Percentiles rank a stretch among this genome's conserved stretches.
Conservation (phyloP, 2,329 filamentous ascomycete species). For the Penicillium expansum region DNA sequence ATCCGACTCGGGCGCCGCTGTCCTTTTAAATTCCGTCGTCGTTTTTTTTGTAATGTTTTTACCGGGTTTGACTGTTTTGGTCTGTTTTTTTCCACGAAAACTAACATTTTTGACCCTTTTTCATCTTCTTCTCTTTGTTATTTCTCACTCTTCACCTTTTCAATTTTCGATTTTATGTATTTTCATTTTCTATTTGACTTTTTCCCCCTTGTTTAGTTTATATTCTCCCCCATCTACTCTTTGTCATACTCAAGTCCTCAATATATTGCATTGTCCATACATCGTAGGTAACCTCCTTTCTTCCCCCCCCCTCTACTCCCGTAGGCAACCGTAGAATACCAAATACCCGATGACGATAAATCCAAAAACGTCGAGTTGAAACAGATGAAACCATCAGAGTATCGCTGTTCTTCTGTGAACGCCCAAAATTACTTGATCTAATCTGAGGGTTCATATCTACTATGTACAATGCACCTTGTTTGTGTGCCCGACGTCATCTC, state of each 20-base stretch:
- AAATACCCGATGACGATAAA: conserved; percentile 36
- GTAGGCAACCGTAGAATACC: conserved; percentile 11
- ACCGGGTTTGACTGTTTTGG: not conserved
- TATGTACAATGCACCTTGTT: not conserved
- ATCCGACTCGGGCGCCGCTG: conserved; percentile 21
- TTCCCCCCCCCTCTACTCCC: no score
- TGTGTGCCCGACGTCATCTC: not conserved
- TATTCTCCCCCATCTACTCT: not conserved
- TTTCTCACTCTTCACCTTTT: not conserved
- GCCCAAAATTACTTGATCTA: conserved; percentile 59
- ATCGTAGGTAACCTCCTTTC: not conserved
- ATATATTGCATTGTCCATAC: not conserved
- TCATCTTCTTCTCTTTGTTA: not conserved
- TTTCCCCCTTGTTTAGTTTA: not conserved
- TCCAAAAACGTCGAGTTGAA: conserved; percentile 15
- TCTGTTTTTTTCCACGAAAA: not conserved
- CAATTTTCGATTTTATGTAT: not conserved
- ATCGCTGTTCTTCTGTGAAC: conserved; percentile 43
- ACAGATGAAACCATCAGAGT: conserved; percentile 32
- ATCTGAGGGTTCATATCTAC: conserved; percentile 47
- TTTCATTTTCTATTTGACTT: not conserved
- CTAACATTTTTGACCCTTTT: not conserved
- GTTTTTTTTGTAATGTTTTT: conserved; percentile 10
- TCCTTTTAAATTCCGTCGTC: conserved; percentile 37
- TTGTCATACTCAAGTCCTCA: conserved; percentile 1